Base-by-base conservation (phyloP, 2,329 filamentous ascomycete species). In the Trichothecium roseum region DNA sequence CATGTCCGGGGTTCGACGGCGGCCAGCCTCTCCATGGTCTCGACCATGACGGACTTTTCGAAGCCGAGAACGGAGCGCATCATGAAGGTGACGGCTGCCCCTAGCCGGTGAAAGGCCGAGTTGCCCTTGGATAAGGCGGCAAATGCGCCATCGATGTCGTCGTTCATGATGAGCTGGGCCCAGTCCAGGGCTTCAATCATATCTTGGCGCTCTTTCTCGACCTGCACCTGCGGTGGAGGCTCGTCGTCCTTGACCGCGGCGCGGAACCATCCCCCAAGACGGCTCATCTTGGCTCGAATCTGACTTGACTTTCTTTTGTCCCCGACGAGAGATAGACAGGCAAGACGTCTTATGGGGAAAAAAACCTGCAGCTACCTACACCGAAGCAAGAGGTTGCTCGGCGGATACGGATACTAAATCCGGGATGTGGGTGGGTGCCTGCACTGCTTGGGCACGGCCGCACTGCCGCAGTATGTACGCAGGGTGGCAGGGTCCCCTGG, bases 41-140 rank as follows among this genome's bases (percentile, higher is more conserved):
- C 78, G 38, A 76, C 77, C 81, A 96, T 91, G 45, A 93, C 71
- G 4, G 91, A 79, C 56, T 93, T 88, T 59, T 96, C 91, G 49
- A 94, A 91, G 2, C 88, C 88, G 2, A 96, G 64, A 3, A 91
- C 81, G 14, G 88, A 87, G 46, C 79, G 72, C 58, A 96, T 79
- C 54, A 96, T 96, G 30, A 76, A 77, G 15, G 87, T 78, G 24
- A 94, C 78, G 35, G 85, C 82, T 45, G 80, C 69, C 20, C 87
- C 88, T 24, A 96, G 69, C 63, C 82, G 66, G 59, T 98, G 91
- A 53, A 93, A 96, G n/a, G 84, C 75, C 5, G 88, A 94, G 45
- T 73, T 71, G 30, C 83, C 80, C 45, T 80, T 72, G 34, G 72
- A 71, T 26, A 94, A 68, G 29, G 77, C 75, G 40, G 68, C 67